phyloP scores from a whole-genome alignment of 2,329 filamentous ascomycete genomes.

The Pleoardoris graminearum region DNA sequence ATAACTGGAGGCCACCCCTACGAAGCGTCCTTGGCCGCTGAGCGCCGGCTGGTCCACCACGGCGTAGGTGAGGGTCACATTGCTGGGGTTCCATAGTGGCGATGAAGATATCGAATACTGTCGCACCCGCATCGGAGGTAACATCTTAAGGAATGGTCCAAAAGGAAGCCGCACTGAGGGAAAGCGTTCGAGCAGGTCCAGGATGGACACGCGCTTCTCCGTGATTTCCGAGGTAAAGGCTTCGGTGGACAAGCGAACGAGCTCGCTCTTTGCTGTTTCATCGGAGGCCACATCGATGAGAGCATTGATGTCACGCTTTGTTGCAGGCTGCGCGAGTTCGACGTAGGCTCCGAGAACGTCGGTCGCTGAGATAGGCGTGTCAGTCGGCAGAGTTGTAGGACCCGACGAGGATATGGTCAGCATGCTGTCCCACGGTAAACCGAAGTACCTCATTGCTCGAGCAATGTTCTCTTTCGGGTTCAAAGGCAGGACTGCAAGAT shows the following conservation, averaged over 20 bases:
- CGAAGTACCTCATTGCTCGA: conserved; percentile 66
- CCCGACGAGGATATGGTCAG: conserved; percentile 64
- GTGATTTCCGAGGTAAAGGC: conserved; percentile 46
- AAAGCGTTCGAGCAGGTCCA: conserved; percentile 71
- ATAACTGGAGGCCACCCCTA: conserved; percentile 51
- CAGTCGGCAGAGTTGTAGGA: conserved; percentile 68
- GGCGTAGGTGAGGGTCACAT: conserved; percentile 68
- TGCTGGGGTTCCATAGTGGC: conserved; percentile 61
- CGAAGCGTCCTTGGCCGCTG: conserved; percentile 48
- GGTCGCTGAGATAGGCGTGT: conserved; percentile 62
- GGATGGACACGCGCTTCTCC: conserved; percentile 63
- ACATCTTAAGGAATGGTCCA: conserved; percentile 68
- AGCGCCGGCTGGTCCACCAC: conserved; percentile 62
- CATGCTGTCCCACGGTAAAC: conserved; percentile 69
- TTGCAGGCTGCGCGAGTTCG: conserved; percentile 73
- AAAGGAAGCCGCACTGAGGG: conserved; percentile 63
- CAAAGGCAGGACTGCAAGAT: conserved; percentile 72
- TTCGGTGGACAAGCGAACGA: conserved; percentile 53
- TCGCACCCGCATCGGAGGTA: conserved; percentile 76
- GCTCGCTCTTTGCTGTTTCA: conserved; percentile 52
- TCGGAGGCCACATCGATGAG: conserved; percentile 57
- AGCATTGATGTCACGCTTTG: conserved; percentile 62
- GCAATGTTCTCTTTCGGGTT: conserved; percentile 67
- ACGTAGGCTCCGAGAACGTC: conserved; percentile 71
- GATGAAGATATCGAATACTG: conserved; percentile 82